Base-by-base conservation (phyloP, 768 basidiomycete species). In the Mycena indigotica region DNA sequence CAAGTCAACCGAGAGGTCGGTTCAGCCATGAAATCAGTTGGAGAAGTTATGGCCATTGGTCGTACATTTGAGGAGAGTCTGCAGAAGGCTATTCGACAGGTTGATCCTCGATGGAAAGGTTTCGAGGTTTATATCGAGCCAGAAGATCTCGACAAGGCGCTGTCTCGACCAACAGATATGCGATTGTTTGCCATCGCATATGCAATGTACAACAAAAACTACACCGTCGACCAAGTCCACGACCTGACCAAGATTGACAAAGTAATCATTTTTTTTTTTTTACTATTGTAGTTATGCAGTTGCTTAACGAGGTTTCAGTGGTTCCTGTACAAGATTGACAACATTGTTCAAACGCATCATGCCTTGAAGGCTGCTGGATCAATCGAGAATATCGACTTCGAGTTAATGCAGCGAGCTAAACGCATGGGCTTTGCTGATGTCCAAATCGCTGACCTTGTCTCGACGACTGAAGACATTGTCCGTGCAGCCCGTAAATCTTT, bases 1-100 rank as follows among this genome's bases (percentile, higher is more conserved):
- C 92, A 96, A 68, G 97, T 98, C 57, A 87, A 96, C 70, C 88
- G 96, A 61, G 87, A 93, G 70, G 87, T 98, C 52, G 97, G 96
- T 24, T 98, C 95, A 2, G 86, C 96, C 17, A 98, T 99, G 97
- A 99, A 99, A 75, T 95, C 93, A 16, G 97, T 99, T 53, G 97
- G 97, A 53, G 97, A 99, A 73, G 96, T 99, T 69, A 99, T 99
- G 97, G 96, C 96, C 64, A 98, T 99, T 66, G 97, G 97, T 32
- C 89, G 97, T 64, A 99, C 97, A 1, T 99, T 98, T 66, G 97
- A 99, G 74, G 97, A 99, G 73, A 93, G 91, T 67, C 80, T 99
- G 68, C 97, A 98, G 72, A 99, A 99, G 75, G 97, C 97, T 48
- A 91, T 99, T 59, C 89, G 97, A 61, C 94, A 97, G 78, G 91